These are phyloP conservation scores for Wickerhamiella hasegawae DNA, from an alignment of 805 yeast species.

Conservation along the genomic window DNA sequence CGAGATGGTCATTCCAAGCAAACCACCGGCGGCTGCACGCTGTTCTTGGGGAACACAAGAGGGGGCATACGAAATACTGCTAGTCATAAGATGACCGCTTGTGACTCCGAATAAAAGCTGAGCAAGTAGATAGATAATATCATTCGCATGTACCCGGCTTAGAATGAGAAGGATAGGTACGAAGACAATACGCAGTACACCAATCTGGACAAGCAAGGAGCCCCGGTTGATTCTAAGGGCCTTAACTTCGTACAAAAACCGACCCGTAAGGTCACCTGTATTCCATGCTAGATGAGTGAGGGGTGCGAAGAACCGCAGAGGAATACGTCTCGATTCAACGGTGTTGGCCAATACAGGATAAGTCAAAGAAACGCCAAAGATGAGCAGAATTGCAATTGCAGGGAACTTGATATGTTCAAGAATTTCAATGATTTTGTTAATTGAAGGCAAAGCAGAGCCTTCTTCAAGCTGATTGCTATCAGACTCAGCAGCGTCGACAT, in stretches of 20 bases:
- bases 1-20: constrained; percentile 65
- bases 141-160: constrained; percentile 30
- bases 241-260: constrained; percentile 42
- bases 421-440: background rate
- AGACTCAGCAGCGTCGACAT: constrained; percentile 8
- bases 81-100: constrained; percentile 72
- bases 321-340: constrained; percentile 35
- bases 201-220: constrained; percentile 32
- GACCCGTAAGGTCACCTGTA: constrained; percentile 68
- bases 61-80: constrained; percentile 65
- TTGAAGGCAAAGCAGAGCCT: background rate
- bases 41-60: constrained; percentile 45
- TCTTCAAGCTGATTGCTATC: background rate
- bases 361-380: constrained; percentile 56
- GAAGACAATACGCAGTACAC: constrained; percentile 37
- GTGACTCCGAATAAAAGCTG: constrained; percentile 75
- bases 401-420: constrained; percentile 32
- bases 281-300: constrained; percentile 77
- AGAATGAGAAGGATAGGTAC: constrained; percentile 62
- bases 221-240: constrained; percentile 30
- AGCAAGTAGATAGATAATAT: constrained; percentile 45
- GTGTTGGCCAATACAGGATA: constrained; percentile 85
- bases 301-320: constrained; percentile 42
- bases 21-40: constrained; percentile 88
- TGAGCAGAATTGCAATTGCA: constrained; percentile 52